Conservation (phyloP, 2,329 filamentous ascomycete genomes). For the Alternaria brassicicola region DNA sequence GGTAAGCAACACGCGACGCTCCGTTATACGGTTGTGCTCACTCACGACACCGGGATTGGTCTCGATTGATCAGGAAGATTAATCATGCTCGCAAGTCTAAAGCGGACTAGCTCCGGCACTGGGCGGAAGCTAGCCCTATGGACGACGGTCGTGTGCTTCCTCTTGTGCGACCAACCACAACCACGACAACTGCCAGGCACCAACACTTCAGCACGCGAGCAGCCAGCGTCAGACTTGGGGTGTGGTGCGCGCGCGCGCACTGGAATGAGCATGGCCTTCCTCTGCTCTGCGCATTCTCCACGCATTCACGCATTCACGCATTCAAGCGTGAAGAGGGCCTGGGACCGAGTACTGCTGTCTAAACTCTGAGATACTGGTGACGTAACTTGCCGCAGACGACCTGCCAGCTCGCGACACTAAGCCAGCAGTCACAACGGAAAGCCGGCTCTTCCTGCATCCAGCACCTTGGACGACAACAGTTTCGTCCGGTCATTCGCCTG, state of each 20-base stretch:
- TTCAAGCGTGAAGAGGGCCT: neutral
- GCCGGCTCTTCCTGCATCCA: conserved; percentile 11
- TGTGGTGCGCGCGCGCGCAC: neutral
- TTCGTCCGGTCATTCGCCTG: conserved; percentile 12
- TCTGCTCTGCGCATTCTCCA: neutral
- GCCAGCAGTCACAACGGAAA: conserved; percentile 7
- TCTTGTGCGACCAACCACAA: neutral
- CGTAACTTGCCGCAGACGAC: conserved; percentile 7
- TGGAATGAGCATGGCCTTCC: neutral
- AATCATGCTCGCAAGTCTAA: neutral
- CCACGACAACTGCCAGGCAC: neutral
- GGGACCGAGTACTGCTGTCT: neutral
- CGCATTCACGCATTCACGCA: neutral
- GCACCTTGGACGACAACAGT: neutral
- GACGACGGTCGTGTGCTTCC: neutral
- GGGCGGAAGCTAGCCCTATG: conserved; percentile 10
- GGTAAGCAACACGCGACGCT: neutral
- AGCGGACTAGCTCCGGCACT: conserved; percentile 3
- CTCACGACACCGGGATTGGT: neutral
- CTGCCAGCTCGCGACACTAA: conserved; percentile 2
- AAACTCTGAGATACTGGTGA: conserved; percentile 5
- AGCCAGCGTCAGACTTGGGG: neutral
- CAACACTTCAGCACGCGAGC: neutral
- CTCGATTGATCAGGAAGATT: neutral
- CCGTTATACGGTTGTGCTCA: neutral